Conservation (phyloP, 1,284 basidiomycete genomes). For the Tilletia horrida region DNA sequence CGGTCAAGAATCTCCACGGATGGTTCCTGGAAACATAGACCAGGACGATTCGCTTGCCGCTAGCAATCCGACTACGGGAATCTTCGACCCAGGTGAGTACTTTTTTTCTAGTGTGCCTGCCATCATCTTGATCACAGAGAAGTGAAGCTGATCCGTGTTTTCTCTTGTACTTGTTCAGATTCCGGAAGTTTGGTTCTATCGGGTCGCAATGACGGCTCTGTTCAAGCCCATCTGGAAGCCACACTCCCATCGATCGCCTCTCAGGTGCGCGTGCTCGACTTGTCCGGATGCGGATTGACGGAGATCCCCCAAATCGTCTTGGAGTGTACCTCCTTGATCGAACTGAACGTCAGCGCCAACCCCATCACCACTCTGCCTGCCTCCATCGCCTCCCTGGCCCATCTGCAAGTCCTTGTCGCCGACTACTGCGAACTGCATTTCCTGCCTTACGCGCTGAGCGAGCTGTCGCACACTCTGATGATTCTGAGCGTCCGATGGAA, state of each 20-base stretch:
- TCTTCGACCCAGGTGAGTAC: not conserved
- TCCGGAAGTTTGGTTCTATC: not conserved
- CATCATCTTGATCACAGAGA: not conserved
- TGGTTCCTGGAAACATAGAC: no score
- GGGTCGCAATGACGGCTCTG: not conserved
- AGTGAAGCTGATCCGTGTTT: not conserved
- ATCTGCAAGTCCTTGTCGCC: slow-evolving; percentile 80
- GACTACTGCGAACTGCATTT: slow-evolving; percentile 77
- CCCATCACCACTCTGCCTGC: slow-evolving; percentile 71
- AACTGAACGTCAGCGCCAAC: slow-evolving; percentile 89
- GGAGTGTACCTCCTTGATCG: slow-evolving; percentile 76
- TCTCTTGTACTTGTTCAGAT: not conserved
- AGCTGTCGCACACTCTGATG: slow-evolving; percentile 66
- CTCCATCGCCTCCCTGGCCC: slow-evolving; percentile 71
- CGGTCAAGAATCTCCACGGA: no score
- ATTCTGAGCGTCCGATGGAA: slow-evolving; percentile 84
- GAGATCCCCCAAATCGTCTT: slow-evolving; percentile 75
- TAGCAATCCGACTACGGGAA: no score
- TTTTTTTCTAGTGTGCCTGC: not conserved
- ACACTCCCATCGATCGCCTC: not conserved
- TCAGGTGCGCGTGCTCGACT: slow-evolving; percentile 38
- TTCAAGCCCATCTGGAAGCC: not conserved
- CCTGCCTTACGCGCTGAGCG: slow-evolving; percentile 60
- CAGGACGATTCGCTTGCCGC: no score
- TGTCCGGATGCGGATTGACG: slow-evolving; percentile 70